These are phyloP conservation scores for Salvia hispanica DNA, from an alignment of 257 asterid species.

Conservation along the genomic window DNA sequence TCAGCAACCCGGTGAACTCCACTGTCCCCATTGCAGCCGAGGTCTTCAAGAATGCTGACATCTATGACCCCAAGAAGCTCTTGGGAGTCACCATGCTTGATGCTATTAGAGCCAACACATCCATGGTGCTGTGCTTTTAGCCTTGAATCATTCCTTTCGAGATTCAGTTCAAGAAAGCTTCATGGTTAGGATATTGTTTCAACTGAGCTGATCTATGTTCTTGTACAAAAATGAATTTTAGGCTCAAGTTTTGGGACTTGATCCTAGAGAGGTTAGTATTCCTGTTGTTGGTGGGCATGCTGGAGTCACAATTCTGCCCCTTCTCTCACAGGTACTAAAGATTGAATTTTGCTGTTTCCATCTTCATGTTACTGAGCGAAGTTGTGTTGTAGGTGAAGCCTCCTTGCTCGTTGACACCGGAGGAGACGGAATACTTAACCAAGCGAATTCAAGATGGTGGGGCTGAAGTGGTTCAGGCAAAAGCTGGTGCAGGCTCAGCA, in stretches of 20 bases:
- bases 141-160: too few species aligned
- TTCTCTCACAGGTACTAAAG: conserved; percentile 72
- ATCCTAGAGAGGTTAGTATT: conserved; percentile 81
- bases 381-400: conserved; percentile 67
- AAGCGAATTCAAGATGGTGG: conserved; percentile 95
- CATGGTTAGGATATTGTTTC: too few species aligned
- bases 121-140: conserved; percentile 53
- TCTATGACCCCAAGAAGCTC: conserved; percentile 79
- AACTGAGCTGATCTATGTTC: background rate
- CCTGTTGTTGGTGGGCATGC: conserved; percentile 98
- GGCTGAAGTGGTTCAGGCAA: conserved; percentile 95
- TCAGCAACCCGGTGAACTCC: conserved; percentile 90
- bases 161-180: too few species aligned
- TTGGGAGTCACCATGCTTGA: conserved; percentile 93
- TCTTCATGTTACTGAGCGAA: background rate
- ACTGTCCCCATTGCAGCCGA: conserved; percentile 94
- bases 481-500: conserved; percentile 94
- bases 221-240: background rate
- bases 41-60: conserved; percentile 89
- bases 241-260: conserved; percentile 96
- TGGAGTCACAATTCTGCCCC: conserved; percentile 90
- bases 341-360: background rate
- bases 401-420: conserved; percentile 75
- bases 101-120: conserved; percentile 90
- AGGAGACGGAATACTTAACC: conserved; percentile 75